Evolutionary conservation across 331 rosid species (phyloP).

Genomic region (Acacia pycnantha): DNA sequence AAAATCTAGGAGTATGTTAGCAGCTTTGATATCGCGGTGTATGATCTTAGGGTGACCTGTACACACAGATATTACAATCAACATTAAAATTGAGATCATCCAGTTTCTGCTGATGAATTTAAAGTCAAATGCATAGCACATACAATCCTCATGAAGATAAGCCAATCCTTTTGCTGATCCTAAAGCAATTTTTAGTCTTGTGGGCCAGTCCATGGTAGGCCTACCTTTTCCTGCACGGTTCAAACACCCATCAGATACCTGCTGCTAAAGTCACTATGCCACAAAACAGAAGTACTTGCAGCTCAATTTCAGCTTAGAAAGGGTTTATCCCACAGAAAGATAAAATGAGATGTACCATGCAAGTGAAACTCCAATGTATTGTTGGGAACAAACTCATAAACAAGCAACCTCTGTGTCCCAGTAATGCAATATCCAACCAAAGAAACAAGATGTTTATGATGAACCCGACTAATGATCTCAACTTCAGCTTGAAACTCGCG

Average conservation of each 20-base stretch:
- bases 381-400: slow-evolving; percentile 90
- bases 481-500: slow-evolving; percentile 97
- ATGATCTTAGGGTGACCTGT: slow-evolving; percentile 93
- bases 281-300: slow-evolving; percentile 12
- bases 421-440: slow-evolving; percentile 90
- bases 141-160: slow-evolving; percentile 92
- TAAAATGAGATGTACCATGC: slow-evolving; percentile 55
- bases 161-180: slow-evolving; percentile 93
- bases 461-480: slow-evolving; percentile 95
- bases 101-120: slow-evolving; percentile 1
- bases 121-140: slow-evolving; percentile 30
- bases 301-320: slow-evolving; percentile 4
- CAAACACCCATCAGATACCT: slow-evolving; percentile 32
- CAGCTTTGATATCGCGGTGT: slow-evolving; percentile 85
- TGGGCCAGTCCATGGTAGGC: slow-evolving; percentile 87
- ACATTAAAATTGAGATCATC: slow-evolving; percentile 9
- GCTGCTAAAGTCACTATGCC: slow-evolving; percentile 19
- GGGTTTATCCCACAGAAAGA: neutral
- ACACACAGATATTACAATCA: slow-evolving; percentile 22
- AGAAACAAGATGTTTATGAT: slow-evolving; percentile 93
- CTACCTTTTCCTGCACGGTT: slow-evolving; percentile 66
- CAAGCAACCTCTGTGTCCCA: slow-evolving; percentile 82
- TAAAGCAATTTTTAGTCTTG: slow-evolving; percentile 71
- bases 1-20: slow-evolving; percentile 81
- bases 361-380: slow-evolving; percentile 92